A percentile compares a stretch with the other conserved stretches of the same genome.
Conservation (phyloP, 2,329 filamentous ascomycete genomes). For the Fusarium drepaniforme region DNA sequence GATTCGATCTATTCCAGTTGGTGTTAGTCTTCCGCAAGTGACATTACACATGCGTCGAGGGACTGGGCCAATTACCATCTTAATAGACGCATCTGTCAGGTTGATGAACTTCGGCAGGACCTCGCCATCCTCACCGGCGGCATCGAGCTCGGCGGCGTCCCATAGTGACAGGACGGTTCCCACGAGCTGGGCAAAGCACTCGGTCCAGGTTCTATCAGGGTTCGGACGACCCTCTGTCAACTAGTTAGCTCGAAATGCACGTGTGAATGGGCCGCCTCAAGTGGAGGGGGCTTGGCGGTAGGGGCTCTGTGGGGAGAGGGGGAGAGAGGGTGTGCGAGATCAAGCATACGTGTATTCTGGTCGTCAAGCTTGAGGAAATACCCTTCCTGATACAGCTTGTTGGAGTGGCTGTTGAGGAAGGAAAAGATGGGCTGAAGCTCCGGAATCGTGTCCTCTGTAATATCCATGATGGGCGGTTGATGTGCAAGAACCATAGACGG, state of each 20-base stretch:
- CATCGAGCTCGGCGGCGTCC: conserved; percentile 93
- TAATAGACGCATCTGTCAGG: conserved; percentile 95
- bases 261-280: conserved; percentile 7
- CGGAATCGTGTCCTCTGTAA: conserved; percentile 86
- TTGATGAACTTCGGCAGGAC: conserved; percentile 96
- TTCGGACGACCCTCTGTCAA: conserved; percentile 85
- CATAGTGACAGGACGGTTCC: conserved; percentile 95
- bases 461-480: conserved; percentile 87
- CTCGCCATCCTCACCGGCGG: conserved; percentile 85
- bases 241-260: conserved; percentile 33
- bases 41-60: neutral
- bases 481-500: conserved; percentile 89
- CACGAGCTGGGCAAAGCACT: conserved; percentile 96
- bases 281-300: conserved; percentile 26
- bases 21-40: conserved; percentile 31
- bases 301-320: conserved; percentile 20
- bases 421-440: conserved; percentile 96
- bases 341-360: conserved; percentile 82
- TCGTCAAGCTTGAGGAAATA: conserved; percentile 98
- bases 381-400: conserved; percentile 97
- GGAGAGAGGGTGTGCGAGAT: conserved; percentile 42
- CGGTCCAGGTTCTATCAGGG: conserved; percentile 88
- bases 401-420: conserved; percentile 93
- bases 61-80: conserved; percentile 77
- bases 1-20: conserved; percentile 77